Conservation (phyloP, 83 land plant genomes). For the Diphasiastrum complanatum region DNA sequence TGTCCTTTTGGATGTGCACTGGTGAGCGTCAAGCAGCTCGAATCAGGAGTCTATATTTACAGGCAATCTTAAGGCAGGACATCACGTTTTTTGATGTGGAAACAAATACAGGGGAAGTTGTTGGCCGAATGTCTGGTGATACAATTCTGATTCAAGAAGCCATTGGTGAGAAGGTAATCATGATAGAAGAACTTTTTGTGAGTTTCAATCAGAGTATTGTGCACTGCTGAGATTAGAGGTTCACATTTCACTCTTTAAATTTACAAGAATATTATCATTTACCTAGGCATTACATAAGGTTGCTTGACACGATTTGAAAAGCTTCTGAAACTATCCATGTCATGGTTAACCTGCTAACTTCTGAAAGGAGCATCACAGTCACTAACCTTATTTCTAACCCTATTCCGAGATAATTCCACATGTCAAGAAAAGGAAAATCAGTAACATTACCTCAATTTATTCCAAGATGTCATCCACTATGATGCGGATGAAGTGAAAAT, state of each 20-base stretch:
- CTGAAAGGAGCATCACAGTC: too few species aligned
- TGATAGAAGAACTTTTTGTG: neutral
- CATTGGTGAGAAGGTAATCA: slow-evolving; percentile 58
- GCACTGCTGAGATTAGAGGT: neutral
- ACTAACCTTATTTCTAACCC: too few species aligned
- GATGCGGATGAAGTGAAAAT: too few species aligned
- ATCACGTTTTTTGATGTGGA: slow-evolving; percentile 57
- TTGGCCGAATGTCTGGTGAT: slow-evolving; percentile 68
- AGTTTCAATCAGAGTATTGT: neutral
- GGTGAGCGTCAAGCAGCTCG: slow-evolving; percentile 65
- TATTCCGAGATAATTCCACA: too few species aligned
- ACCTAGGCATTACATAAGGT: too few species aligned
- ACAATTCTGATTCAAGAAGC: slow-evolving; percentile 77
- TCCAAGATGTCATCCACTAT: too few species aligned
- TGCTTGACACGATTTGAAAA: too few species aligned
- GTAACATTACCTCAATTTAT: too few species aligned
- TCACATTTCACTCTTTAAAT: neutral
- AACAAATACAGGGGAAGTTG: slow-evolving; percentile 52
- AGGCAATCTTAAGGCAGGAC: slow-evolving; percentile 58
- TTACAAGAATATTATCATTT: neutral
- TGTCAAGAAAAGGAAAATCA: too few species aligned
- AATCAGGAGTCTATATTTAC: slow-evolving; percentile 48
- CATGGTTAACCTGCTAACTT: too few species aligned
- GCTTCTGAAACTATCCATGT: too few species aligned
- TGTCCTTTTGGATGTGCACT: slow-evolving; percentile 56